phyloP scores from a whole-genome alignment of 345 rosid species.

The Nasturtium officinale region DNA sequence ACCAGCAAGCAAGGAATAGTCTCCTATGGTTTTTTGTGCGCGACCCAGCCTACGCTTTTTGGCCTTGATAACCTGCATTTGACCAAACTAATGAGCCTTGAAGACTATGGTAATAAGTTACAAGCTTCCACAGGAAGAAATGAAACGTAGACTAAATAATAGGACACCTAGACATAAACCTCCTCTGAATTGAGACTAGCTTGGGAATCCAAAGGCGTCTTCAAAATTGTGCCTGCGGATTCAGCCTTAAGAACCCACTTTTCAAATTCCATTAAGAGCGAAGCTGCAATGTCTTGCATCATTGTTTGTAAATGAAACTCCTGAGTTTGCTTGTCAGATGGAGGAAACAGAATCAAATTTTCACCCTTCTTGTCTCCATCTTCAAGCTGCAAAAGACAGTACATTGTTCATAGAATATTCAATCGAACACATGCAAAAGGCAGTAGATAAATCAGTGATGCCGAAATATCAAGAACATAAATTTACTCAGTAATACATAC shows the following conservation, averaged over 20 bases:
- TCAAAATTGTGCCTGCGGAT: conserved; percentile 88
- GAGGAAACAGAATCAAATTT: conserved; percentile 79
- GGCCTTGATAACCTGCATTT: conserved; percentile 90
- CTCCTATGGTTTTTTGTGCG: conserved; percentile 98
- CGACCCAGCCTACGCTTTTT: conserved; percentile 93
- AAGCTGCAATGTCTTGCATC: conserved; percentile 97
- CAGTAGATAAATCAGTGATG: background rate
- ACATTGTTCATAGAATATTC: conserved; percentile 22
- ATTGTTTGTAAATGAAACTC: conserved; percentile 92
- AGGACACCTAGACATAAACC: conserved; percentile 97
- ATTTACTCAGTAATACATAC: background rate
- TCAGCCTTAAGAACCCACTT: conserved; percentile 93
- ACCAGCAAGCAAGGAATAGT: conserved; percentile 95
- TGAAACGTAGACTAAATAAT: conserved; percentile 51
- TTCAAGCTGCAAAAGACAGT: conserved; percentile 68
- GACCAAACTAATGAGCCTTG: conserved; percentile 38
- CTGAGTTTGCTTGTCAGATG: conserved; percentile 78
- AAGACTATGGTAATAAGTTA: conserved; percentile 10
- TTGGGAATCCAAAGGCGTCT: conserved; percentile 98
- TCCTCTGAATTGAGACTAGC: conserved; percentile 98
- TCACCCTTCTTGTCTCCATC: conserved; percentile 68
- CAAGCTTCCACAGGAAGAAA: conserved; percentile 36
- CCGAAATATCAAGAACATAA: background rate
- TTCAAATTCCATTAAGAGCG: conserved; percentile 90
- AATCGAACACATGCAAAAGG: conserved; percentile 13